Base-by-base conservation (phyloP, 306 rosid genomes). In the Canavalia ensiformis region DNA sequence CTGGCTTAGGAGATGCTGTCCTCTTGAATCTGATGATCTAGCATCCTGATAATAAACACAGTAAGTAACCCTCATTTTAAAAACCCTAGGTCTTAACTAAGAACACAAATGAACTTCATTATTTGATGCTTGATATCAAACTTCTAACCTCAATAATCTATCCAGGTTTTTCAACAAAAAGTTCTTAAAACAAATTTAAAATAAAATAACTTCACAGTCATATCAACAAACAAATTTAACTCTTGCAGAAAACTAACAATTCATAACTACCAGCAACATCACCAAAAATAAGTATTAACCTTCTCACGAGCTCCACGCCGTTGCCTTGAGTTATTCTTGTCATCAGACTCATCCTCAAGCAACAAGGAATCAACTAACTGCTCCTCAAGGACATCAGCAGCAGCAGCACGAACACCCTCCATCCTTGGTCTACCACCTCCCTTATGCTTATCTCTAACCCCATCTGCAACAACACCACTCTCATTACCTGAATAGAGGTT, bases 1-100 rank as follows among this genome's bases (percentile, higher is more conserved):
- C 88, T 90, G 99, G 57, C 77, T 88, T 77, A 95, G 90, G 41
- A 88, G 83, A 6, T 31, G 70, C 44, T 87, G 87, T 58, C 99
- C 99, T 83, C 99, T 86, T 79, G 86, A 82, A 83, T 93, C 97
- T 18, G 85, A 90, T 60, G 84, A 82, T 77, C 97, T 91, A 60
- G 81, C 90, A 88, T 91, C 99, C 99, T 95, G 91, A 65, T 65
- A 63, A 82, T 44, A 66, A 86, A 69, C 76, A 55, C 11, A 39
- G 35, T 45, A 78, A 84, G 75, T 85, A 49, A 90, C 31, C 39
- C 62, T 81, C 75, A 59, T 62, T 37, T 64, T 4, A 82, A 82
- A 57, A 64, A n/a, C 63, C 41, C 58, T 76, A 35, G 65, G 52
- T 76, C 72, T 54, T 11, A 66, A 50, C 60, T 9, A 28, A 25